Evolutionary conservation across 805 yeast genomes (phyloP).

Genomic region (Ogataea populi-albae): DNA sequence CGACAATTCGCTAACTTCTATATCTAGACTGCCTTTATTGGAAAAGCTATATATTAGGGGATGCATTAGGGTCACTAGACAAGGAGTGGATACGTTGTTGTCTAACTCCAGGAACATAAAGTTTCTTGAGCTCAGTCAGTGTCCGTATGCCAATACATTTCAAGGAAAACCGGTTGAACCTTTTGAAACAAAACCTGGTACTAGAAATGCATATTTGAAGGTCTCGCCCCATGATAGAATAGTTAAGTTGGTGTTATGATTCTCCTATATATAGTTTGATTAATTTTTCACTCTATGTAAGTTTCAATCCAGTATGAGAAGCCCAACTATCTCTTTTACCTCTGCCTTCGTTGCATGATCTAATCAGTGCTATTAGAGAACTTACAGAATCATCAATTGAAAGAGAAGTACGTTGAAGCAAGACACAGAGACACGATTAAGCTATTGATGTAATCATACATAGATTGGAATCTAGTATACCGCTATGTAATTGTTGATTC

Average conservation of each 20-base stretch:
- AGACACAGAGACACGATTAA: too few species aligned
- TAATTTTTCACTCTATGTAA: too few species aligned
- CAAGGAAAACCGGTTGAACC: constrained; percentile 60
- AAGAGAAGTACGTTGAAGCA: too few species aligned
- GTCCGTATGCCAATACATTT: constrained; percentile 63
- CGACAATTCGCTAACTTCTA: constrained; percentile 60
- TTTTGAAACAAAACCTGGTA: constrained; percentile 48
- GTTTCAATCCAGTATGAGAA: too few species aligned
- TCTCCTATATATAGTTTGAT: not conserved
- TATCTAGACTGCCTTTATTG: constrained; percentile 53
- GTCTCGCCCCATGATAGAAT: constrained; percentile 46
- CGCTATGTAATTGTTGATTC: constrained; percentile 85
- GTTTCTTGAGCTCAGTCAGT: constrained; percentile 63
- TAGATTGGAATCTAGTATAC: too few species aligned
- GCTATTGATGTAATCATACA: too few species aligned
- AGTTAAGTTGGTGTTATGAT: constrained; percentile 53
- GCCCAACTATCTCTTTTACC: too few species aligned
- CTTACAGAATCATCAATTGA: too few species aligned
- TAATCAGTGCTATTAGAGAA: too few species aligned
- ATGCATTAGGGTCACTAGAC: constrained; percentile 72
- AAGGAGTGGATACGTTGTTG: constrained; percentile 68
- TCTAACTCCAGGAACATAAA: constrained; percentile 53
- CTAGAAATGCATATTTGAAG: constrained; percentile 57
- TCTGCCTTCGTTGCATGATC: too few species aligned
- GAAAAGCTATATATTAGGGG: constrained; percentile 56